These are phyloP conservation scores for Nakaseomyces sp. DNA, from an alignment of 1,139 yeast genomes.

Conservation along the genomic window DNA sequence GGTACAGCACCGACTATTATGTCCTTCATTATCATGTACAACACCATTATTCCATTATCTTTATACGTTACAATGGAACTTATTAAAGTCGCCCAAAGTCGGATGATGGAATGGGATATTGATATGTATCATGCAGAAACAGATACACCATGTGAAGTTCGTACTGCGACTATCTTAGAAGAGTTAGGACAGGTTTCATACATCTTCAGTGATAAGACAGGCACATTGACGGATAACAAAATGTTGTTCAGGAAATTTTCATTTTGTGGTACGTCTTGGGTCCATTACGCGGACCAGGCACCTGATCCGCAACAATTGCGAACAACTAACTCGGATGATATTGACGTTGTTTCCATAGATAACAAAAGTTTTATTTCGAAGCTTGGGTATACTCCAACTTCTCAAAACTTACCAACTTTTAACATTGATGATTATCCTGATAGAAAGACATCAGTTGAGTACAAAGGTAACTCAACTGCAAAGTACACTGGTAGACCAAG, in stretches of 20 bases:
- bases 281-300: conserved; percentile 58
- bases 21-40: conserved; percentile 96
- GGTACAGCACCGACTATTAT: conserved; percentile 87
- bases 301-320: conserved; percentile 6
- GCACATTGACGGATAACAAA: conserved; percentile 85
- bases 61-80: conserved; percentile 95
- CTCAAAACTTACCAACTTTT: neutral
- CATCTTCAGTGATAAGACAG: conserved; percentile 92
- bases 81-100: conserved; percentile 77
- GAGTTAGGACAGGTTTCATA: conserved; percentile 96
- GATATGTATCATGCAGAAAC: conserved; percentile 86
- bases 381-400: conserved; percentile 8
- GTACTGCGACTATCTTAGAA: conserved; percentile 90
- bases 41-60: conserved; percentile 89
- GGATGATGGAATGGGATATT: conserved; percentile 75
- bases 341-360: conserved; percentile 19
- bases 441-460: conserved; percentile 32
- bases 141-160: conserved; percentile 88
- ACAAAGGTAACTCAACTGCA: conserved; percentile 33
- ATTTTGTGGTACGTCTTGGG: conserved; percentile 83
- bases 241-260: conserved; percentile 82
- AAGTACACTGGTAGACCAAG: conserved; percentile 45
- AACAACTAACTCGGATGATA: conserved; percentile 10
- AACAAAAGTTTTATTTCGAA: conserved; percentile 12
- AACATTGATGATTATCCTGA: conserved; percentile 1